phyloP scores from a whole-genome alignment of 129 eudicot genomes.

The Artemisia argyi region DNA sequence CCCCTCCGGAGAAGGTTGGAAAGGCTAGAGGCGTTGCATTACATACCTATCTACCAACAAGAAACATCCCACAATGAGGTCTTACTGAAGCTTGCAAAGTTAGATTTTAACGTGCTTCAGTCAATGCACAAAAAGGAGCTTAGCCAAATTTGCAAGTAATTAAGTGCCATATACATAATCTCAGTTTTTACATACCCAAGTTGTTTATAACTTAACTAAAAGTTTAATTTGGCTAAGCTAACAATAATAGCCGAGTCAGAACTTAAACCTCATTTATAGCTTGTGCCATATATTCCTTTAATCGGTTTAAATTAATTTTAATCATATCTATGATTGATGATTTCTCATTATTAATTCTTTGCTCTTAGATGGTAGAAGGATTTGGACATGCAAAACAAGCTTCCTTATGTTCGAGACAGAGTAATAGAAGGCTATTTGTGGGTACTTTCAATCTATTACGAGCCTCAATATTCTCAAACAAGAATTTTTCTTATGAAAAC shows the following conservation, averaged over 20 bases:
- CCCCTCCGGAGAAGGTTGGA: constrained; percentile 32
- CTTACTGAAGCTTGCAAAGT: constrained; percentile 35
- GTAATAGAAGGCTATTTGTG: constrained; percentile 44
- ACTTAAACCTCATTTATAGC: not conserved
- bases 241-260: no score
- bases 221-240: no score
- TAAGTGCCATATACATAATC: not conserved
- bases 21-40: constrained; percentile 32
- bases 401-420: constrained; percentile 50
- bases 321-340: not conserved
- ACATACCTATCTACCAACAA: constrained; percentile 21
- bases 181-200: not conserved
- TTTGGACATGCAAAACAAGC: constrained; percentile 26
- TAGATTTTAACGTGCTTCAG: constrained; percentile 28
- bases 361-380: constrained; percentile 43
- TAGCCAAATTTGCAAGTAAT: constrained; percentile 17
- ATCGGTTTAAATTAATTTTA: not conserved
- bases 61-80: constrained; percentile 21
- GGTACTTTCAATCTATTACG: constrained; percentile 29
- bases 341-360: no score
- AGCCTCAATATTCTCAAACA: constrained; percentile 30
- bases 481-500: constrained; percentile 29
- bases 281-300: not conserved
- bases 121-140: constrained; percentile 22
- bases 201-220: no score